These are phyloP conservation scores for Ceratocystis albifundus DNA, from an alignment of 2,329 filamentous ascomycete genomes.

Conservation along the genomic window DNA sequence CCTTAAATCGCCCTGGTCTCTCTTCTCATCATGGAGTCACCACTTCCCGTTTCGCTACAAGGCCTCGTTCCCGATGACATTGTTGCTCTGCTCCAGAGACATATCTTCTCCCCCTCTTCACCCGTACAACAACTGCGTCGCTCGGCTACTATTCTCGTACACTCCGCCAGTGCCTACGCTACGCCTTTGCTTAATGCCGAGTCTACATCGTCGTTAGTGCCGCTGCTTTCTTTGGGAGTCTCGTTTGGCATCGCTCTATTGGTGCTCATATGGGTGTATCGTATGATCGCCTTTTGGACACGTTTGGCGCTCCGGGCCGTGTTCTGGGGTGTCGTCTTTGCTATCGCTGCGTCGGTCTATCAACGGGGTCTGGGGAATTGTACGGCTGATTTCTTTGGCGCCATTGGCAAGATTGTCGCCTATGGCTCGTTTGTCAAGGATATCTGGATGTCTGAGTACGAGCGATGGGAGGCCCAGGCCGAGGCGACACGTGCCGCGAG, in stretches of 20 bases:
- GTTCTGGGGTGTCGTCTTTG: constrained; percentile 51
- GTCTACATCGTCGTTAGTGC: constrained; percentile 29
- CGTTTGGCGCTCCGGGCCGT: constrained; percentile 50
- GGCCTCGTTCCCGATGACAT: constrained; percentile 38
- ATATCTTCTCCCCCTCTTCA: constrained; percentile 38
- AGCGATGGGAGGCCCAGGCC: constrained; percentile 43
- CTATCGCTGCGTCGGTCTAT: constrained; percentile 45
- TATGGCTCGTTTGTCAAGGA: constrained; percentile 40
- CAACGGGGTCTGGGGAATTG: constrained; percentile 56
- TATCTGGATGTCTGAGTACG: constrained; percentile 48
- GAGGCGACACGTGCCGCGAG: constrained; percentile 25
- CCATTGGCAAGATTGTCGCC: constrained; percentile 36
- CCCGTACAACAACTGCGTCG: constrained; percentile 35
- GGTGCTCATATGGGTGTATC: constrained; percentile 45
- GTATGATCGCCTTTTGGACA: constrained; percentile 67
- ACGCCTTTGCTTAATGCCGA: constrained; percentile 34
- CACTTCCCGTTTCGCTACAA: constrained; percentile 29
- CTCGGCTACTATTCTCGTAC: constrained; percentile 27
- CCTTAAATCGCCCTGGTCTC: background rate
- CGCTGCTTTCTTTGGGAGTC: constrained; percentile 28
- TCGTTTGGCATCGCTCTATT: constrained; percentile 29
- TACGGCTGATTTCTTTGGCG: constrained; percentile 43
- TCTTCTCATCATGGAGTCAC: constrained; percentile 6
- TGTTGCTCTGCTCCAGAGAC: constrained; percentile 35
- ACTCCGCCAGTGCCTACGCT: constrained; percentile 27